Base-by-base conservation (phyloP, 2,329 filamentous ascomycete species). In the Tolypocladium inflatum region DNA sequence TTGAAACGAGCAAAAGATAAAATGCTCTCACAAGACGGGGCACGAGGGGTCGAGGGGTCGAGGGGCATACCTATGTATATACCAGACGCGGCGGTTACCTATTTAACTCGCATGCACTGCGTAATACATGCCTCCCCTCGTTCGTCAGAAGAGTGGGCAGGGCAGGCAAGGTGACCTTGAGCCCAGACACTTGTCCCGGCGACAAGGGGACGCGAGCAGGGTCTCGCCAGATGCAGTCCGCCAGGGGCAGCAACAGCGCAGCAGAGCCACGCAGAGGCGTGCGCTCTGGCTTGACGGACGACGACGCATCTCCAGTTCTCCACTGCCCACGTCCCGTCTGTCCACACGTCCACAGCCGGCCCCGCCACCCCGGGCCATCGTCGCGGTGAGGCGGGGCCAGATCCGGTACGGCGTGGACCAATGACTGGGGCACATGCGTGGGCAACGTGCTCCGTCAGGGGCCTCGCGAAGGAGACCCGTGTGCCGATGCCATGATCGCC, bases 371-470 rank as follows among this genome's bases (percentile, higher is more conserved):
- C 52, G 30, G 30, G 30, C 33, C 41, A 37, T 45, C 39, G 56
- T 43, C 37, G n/a, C 30, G 41, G 54, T 51, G 45, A 45, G 54
- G 59, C 52, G 43, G 53, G 48, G 37, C 26, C 54, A 42, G 59
- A 54, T 48, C 57, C 56, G 57, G 48, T 42, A 59, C 52, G 58
- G 64, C 64, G 66, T 69, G 66, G 70, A 62, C 74, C 74, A 76
- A 76, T 76, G 66, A 65, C 70, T 75, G 67, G 66, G 66, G 69
- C 74, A 76, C 74, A 76, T 76, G 73, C 59, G 62, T 58, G 56
- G 62, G 55, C 56, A 61, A 63, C 58, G 62, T 67, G 63, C 60
- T 55, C 62, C 61, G 62, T 62, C 62, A 66, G 62, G 69, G 64
- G 55, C 52, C 57, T 60, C 54, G 45, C 23, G 5, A 13, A 39